These are phyloP conservation scores for Elaeagnus macrophylla DNA, from an alignment of 306 rosid species.

Conservation along the genomic window DNA sequence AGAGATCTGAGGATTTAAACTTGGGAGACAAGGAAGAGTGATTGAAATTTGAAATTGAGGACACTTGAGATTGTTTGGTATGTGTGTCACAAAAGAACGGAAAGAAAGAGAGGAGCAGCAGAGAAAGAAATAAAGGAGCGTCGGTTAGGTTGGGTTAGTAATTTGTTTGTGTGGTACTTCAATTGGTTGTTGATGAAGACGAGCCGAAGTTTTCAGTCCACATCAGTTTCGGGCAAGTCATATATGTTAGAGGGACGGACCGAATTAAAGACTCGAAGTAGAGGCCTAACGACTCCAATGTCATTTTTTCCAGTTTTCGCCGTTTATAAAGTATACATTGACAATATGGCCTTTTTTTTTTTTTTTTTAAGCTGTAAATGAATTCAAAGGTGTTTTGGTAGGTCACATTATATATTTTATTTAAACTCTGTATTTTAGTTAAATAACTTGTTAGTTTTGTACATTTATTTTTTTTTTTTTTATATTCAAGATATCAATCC, in stretches of 20 bases:
- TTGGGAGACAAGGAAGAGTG: background rate
- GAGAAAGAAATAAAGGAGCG: background rate
- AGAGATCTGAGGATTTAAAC: background rate
- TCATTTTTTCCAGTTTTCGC: too few relatives aligned
- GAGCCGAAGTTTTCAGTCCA: constrained; percentile 22
- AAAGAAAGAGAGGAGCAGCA: background rate
- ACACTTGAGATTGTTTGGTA: background rate
- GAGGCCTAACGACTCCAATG: too few relatives aligned
- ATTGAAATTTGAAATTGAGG: background rate
- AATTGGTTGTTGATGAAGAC: background rate
- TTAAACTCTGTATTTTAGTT: too few relatives aligned
- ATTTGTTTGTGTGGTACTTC: too few relatives aligned
- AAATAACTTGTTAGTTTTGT: too few relatives aligned
- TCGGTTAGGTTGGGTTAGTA: constrained; percentile 5
- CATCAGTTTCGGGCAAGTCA: constrained; percentile 24
- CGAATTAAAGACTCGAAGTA: too few relatives aligned
- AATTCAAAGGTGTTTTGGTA: too few relatives aligned
- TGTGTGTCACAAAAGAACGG: background rate
- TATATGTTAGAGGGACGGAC: too few relatives aligned
- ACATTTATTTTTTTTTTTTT: too few relatives aligned
- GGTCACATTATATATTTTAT: too few relatives aligned
- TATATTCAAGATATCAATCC: too few relatives aligned
- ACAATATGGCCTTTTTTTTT: background rate
- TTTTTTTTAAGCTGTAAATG: background rate
- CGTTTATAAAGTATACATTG: too few relatives aligned